Evolutionary conservation across 768 basidiomycete genomes (phyloP), one percentile per base, ranked within the genome.

Genomic region (Mycena chlorophos): DNA sequence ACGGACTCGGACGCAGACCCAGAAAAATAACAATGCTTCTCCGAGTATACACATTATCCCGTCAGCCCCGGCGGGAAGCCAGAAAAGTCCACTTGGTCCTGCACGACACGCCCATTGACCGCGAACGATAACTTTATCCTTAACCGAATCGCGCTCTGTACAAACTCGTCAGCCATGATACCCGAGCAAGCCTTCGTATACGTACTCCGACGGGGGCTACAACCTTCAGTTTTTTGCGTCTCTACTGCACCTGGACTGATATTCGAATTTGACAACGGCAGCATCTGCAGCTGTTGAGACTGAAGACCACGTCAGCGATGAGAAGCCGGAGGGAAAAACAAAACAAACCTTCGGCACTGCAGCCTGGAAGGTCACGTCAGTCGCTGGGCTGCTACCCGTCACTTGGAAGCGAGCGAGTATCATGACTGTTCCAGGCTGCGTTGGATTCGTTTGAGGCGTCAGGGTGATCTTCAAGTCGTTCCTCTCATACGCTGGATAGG

Each of bases 221-320:
- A 34, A 99, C 85, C 10, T 94, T 83, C 90, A 99, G 89, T 68
- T 96, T 93, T n/a, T 68, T 98, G 97, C 10, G 94, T 96, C 70
- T 98, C 96, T 16, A 84, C 81, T 8, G 84, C 74, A 1, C 94
- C 92, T 0, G 91, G 87, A 29, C 72, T 74, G 39, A 99, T 79
- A 50, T 83, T 87, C 12, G 87, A 78, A 69, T 87, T 94, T 4
- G 94, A 94, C 89, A 98, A 98, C 5, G 96, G 93, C 54, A 94
- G 78, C 96, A 99, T 99, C 70, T 98, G 95, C 53, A 99, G 71
- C 69, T 97, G 94, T 73, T 97, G 95, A 0, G 94, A 91, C 93
- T 98, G 66, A 28, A 31, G 26, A 34, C 46, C 22, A 45, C 13
- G 54, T 50, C 16, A 62, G 26, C 52, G 10, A 25, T 17, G 55